These are phyloP conservation scores for Schizochytrium sp. DNA, from an alignment of 108 stramenopile species.

Conservation along the genomic window DNA sequence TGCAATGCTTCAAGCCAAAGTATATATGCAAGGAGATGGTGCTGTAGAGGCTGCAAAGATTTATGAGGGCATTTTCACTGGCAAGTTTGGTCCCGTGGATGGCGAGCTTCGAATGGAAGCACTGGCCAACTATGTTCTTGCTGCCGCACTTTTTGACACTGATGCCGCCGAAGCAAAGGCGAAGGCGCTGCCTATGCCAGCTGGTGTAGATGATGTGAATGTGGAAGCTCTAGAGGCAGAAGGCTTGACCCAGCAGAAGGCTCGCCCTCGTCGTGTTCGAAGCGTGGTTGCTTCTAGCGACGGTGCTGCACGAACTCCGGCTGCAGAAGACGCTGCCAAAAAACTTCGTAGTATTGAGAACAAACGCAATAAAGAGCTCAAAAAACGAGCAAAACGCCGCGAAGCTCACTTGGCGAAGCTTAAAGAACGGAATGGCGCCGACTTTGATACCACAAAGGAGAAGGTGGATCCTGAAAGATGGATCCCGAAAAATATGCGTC, in stretches of 20 bases:
- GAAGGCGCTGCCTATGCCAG: slow-evolving; percentile 21
- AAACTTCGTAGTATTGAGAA: slow-evolving; percentile 12
- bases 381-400: slow-evolving; percentile 55
- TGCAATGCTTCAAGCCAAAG: background rate
- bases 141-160: background rate
- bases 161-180: background rate
- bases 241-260: background rate
- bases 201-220: background rate
- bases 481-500: slow-evolving; percentile 55
- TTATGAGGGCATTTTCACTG: background rate
- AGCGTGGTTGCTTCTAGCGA: slow-evolving; percentile 14
- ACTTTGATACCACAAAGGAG: slow-evolving; percentile 54
- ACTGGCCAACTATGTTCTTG: background rate
- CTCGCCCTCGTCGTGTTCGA: too few species aligned
- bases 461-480: slow-evolving; percentile 45
- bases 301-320: background rate
- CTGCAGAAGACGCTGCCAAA: slow-evolving; percentile 38
- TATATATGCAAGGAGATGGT: background rate
- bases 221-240: slow-evolving; percentile 10
- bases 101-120: slow-evolving; percentile 44
- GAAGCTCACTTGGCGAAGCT: slow-evolving; percentile 37
- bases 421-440: slow-evolving; percentile 12
- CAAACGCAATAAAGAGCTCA: slow-evolving; percentile 42
- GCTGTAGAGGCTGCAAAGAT: background rate
- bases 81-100: slow-evolving; percentile 41